Evolutionary conservation across 2,329 filamentous ascomycete genomes (phyloP).

Genomic region (Monilinia aucupariae): DNA sequence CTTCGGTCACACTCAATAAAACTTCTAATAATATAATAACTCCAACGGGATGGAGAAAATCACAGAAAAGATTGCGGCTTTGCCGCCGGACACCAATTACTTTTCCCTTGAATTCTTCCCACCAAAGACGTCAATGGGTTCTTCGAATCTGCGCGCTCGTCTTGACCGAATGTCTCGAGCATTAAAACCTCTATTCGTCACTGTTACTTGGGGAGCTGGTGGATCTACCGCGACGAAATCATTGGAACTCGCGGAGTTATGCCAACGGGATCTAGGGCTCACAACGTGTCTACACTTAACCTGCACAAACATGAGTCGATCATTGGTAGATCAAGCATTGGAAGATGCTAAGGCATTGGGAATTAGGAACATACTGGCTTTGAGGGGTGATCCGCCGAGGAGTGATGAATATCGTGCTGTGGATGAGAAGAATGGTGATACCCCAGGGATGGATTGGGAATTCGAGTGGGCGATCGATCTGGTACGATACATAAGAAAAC

Average conservation of each 20-base stretch:
- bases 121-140: slow-evolving; percentile 93
- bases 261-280: slow-evolving; percentile 82
- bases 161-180: slow-evolving; percentile 92
- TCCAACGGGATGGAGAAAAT: slow-evolving; percentile 59
- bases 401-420: slow-evolving; percentile 78
- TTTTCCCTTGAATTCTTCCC: slow-evolving; percentile 99
- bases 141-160: slow-evolving; percentile 86
- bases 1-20: neutral
- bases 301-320: slow-evolving; percentile 93
- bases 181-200: slow-evolving; percentile 87
- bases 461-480: slow-evolving; percentile 88
- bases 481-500: slow-evolving; percentile 79
- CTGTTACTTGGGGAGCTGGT: slow-evolving; percentile 95
- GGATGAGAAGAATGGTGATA: slow-evolving; percentile 50
- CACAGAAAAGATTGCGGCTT: slow-evolving; percentile 87
- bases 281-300: slow-evolving; percentile 96
- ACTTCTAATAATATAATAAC: neutral
- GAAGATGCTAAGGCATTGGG: slow-evolving; percentile 87
- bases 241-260: slow-evolving; percentile 89
- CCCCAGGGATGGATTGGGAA: slow-evolving; percentile 49
- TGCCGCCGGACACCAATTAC: slow-evolving; percentile 76
- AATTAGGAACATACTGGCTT: slow-evolving; percentile 86
- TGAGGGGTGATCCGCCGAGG: slow-evolving; percentile 85
- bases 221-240: slow-evolving; percentile 88
- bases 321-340: slow-evolving; percentile 79